A percentile compares a stretch with the other conserved stretches of the same genome.
phyloP scores from a whole-genome alignment of 1,139 yeast species.

The Debaryomyces psychrophilus region DNA sequence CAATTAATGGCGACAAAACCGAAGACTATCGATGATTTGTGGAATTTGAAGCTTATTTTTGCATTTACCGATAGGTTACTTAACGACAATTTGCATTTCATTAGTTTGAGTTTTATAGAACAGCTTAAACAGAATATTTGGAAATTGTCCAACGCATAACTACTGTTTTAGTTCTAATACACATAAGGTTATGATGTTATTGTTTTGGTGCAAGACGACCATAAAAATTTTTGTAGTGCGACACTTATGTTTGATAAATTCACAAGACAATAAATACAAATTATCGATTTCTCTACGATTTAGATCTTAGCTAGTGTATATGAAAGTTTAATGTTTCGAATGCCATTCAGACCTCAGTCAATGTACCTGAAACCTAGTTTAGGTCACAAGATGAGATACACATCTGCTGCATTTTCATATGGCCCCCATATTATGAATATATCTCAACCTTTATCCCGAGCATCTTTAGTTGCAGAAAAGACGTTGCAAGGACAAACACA shows the following conservation, averaged over 20 bases:
- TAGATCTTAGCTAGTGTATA: not conserved
- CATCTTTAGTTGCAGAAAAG: slow-evolving; percentile 42
- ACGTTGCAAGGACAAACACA: slow-evolving; percentile 22
- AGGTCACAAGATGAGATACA: slow-evolving; percentile 16
- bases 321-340: slow-evolving; percentile 12
- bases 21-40: slow-evolving; percentile 54
- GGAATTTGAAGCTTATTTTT: slow-evolving; percentile 68
- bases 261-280: slow-evolving; percentile 6
- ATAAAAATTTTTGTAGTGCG: slow-evolving; percentile 3
- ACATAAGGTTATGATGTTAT: not conserved
- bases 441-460: slow-evolving; percentile 48
- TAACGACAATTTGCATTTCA: slow-evolving; percentile 39
- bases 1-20: slow-evolving; percentile 50
- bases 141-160: slow-evolving; percentile 21
- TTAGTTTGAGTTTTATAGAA: slow-evolving; percentile 55
- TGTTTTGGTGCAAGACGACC: slow-evolving; percentile 6
- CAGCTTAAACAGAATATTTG: slow-evolving; percentile 50
- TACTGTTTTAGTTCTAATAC: not conserved
- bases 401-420: slow-evolving; percentile 23
- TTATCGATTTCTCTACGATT: not conserved
- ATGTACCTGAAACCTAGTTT: slow-evolving; percentile 16
- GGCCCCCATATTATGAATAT: slow-evolving; percentile 40
- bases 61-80: slow-evolving; percentile 55
- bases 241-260: not conserved
- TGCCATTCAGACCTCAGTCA: slow-evolving; percentile 30